Base-by-base conservation (phyloP, 495 filamentous ascomycete genomes). In the Xylaria sp. region DNA sequence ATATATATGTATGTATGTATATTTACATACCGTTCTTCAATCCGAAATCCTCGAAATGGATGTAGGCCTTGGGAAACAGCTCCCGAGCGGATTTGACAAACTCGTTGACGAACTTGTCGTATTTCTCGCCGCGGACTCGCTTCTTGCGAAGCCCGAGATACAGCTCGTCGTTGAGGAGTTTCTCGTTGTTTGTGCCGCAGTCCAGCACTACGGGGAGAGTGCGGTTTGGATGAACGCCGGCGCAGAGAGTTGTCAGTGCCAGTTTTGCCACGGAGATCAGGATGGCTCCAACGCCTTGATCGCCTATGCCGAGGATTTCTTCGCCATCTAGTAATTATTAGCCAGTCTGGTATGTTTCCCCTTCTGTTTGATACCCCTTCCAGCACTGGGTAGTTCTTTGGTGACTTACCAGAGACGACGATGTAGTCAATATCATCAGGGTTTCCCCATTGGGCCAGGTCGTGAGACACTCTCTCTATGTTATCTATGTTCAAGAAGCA, bases 281-380 rank as follows among this genome's bases (percentile, higher is more conserved):
- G 63, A 97, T 93, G 8, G 90, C 93, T 17, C 94, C 94, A 5
- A 93, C 91, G n/a, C 94, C 94, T 79, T 97, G 94, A 76, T 97
- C 94, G 3, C 94, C 94, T 67, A 97, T 95, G 0, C 94, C 94
- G 7, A 97, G 86, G 68, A 97, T 97, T 83, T 94, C 80, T 63
- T 86, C 82, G 29, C 84, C 79, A 74, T 83, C 80, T 82, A 37
- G 3, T 31, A 19, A 58, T 44, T 12, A 53, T 70, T 19, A 71
- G 72, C 50, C 21, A 67, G 14, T 37, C 65, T 40, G 57, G 58
- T 41, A 50, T 3, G 68, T 17, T 37, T 31, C 24, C 21, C 4
- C 58, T n/a, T 35, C 35, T 24, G 7, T 53, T 46, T 46, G 17
- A 0, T 57, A 11, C 11, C 2, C 14, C 14, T 48, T 2, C 50